Base-by-base conservation (phyloP, 768 basidiomycete genomes). In the Pholiota molesta region DNA sequence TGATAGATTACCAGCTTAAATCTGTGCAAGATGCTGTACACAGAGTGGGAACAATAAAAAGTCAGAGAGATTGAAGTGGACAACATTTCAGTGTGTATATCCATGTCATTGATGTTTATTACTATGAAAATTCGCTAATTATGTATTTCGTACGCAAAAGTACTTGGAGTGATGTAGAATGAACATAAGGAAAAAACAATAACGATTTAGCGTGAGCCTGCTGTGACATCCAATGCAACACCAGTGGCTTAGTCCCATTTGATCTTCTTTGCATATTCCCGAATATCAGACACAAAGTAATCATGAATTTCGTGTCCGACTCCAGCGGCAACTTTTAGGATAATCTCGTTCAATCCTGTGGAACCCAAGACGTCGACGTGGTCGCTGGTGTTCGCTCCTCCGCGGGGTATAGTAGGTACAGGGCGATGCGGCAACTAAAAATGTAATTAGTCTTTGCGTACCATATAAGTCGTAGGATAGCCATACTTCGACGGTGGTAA, bases 301-400 rank as follows among this genome's bases (percentile, higher is more conserved):
- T 95, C 88, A 62, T 83, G 71, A 31, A 95, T 77, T 68, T 93
- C 88, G 61, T 91, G 74, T 2, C 88, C 91, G 14, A 81, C 85
- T 0, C 97, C 97, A 5, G 94, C 90, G 31, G 90, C 96, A 7
- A 97, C 90, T 74, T 94, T 90, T 31, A 97, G 73, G 60, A 99
- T 85, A n/a, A 97, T 87, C 72, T 95, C 92, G 73, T 97, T 99
- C 61, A 98, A 70, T 13, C 84, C 82, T 0, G 86, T 90, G 10
- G 92, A 89, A 7, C 96, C 87, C 26, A 89, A 80, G 57, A 94
- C 86, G 73, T 94, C 96, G 35, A 98, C 88, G 69, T 97, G 94
- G 72, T 97, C 94, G 52, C 91, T 87, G 1, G 96, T 97, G 63
- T 90, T 92, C 2, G 95, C 92, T 1, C 96, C 97, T 42, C 97